Evolutionary conservation across 2,329 filamentous ascomycete genomes (phyloP), one percentile per base, ranked within the genome.

Genomic region (Ophiognomonia clavigignenti-juglandacearum): DNA sequence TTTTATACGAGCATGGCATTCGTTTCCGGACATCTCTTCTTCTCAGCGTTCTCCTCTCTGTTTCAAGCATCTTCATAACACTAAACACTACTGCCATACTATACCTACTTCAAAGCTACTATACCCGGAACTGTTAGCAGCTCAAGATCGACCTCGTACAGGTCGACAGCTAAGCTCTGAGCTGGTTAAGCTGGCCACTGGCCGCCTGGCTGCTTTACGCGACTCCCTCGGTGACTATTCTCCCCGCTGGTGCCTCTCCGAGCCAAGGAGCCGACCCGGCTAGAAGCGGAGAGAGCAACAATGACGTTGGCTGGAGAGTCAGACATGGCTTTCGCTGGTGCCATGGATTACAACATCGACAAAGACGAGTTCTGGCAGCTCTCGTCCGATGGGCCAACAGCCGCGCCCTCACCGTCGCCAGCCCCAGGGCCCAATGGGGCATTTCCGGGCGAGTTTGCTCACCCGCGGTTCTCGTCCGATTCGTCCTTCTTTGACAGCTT

Each of bases 341-440:
- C 35, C 8, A 52, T 52, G 46, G 42, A 52, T 26, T 49, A 39
- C 35, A 36, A 29, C 10, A 52, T 52, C 43, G 50, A 52, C 35
- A 52, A 52, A 37, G 50, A 52, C 20, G 46, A 49, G 23, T 52
- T 52, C 34, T 51, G 47, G 45, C 38, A 49, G 29, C 40, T 52
- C 19, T 43, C 45, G 19, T 49, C 37, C 16, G 34, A 36, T 20
- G 34, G 34, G 18, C 34, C 16, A 16, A 36, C 16, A 16, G 20
- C 34, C 34, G 34, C 16, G 34, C 18, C 34, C 16, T 20, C 34
- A 18, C 34, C 34, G 22, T 37, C 50, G 23, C 43, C 45, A 22
- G 26, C 22, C 23, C 36, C 19, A 32, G 20, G 18, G 34, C 34
- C 20, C 36, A 20, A 29, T 27, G 46, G 39, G 13, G 13, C 16